Base-by-base conservation (phyloP, 2,329 filamentous ascomycete species). In the Calonectria hongkongensis region DNA sequence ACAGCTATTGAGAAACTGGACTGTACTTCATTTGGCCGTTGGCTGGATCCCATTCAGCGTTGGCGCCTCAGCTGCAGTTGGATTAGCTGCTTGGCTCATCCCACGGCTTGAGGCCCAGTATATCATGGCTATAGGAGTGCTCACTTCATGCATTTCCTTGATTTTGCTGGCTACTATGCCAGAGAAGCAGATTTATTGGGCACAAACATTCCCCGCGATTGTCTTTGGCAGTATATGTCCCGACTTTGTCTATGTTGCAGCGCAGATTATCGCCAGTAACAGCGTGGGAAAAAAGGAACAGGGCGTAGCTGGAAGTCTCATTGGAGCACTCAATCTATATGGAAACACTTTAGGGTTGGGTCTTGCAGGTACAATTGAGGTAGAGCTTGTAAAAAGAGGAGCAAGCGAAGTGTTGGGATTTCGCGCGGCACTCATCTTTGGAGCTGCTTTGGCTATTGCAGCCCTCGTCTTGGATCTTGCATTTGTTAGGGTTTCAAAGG, bases 261-360 rank as follows among this genome's bases (percentile, higher is more conserved):
- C 87, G 0, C 87, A 90, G 71, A 87, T 90, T 5, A 88, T 90
- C 67, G 87, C 88, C 0, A 89, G 88, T 67, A 89, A 90, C 69
- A 85, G 84, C 0, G 88, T 90, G 36, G 82, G 77, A 3, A 82
- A 84, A 3, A 82, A 84, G 6, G 83, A 90, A 27, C 88, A 90
- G 64, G 89, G 89, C 0, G 82, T 90, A 3, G 88, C 88, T 0
- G 87, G 85, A 0, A 87, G 84, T 16, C 79, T 91, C 2, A 84
- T 90, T 9, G 87, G 88, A 2, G 81, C 80, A 0, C 73, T 84
- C 0, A 82, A 82, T 41, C 72, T 83, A 3, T 83, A 84, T 16
- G 82, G 82, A 1, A 79, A 79, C 60, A 80, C 78, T 21, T 66
- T 83, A 0, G 82, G 83, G 0, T 77, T 83, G 15, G 82, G 83